Base-by-base conservation (phyloP, 768 basidiomycete genomes). In the Boletus barrowsii region DNA sequence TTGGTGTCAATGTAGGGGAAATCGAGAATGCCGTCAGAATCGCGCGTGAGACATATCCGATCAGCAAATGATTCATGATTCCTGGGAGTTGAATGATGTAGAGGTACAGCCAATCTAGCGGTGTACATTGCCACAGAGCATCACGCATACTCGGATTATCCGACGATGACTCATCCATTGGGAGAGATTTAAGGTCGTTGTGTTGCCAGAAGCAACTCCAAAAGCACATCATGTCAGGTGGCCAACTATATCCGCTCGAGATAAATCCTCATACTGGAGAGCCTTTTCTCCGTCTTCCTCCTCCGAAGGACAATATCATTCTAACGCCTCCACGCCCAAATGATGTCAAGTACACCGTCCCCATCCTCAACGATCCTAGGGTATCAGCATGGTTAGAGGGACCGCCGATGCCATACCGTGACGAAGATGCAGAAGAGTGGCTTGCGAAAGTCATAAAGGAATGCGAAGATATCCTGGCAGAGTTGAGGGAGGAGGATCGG, bases 1-100 rank as follows among this genome's bases (percentile, higher is more conserved):
- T 96, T 14, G 97, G 97, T 30, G 72, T 76, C 4, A 79, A 90
- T 56, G 69, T 79, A 1, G 71, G 71, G 24, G 86, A 81, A 70
- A 72, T 93, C 3, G 73, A 79, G 15, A 90, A 88, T 55, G 94
- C 90, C 2, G 61, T 93, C 18, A 66, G 62, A 51, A 75, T 76
- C 22, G 92, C 90, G 4, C 73, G 73, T 57, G 65, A 73, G 47
- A 78, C 61, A 37, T 79, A 72, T 59, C 60, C 48, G 29, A 44
- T 54, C 32, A 40, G 49, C 18, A 65, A 68, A 45, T 67, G 48
- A 64, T 45, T 32, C 26, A n/a, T n/a, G n/a, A n/a, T n/a, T n/a
- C 17, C 37, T n/a, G 17, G 37, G 17, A 17, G n/a, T 39, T 14
- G 8, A 9, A 39, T 39, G 37, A 18, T 39, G 17, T 39, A 39